Evolutionary conservation across 495 filamentous ascomycete genomes (phyloP).

Genomic region (Xylaria nigripes): DNA sequence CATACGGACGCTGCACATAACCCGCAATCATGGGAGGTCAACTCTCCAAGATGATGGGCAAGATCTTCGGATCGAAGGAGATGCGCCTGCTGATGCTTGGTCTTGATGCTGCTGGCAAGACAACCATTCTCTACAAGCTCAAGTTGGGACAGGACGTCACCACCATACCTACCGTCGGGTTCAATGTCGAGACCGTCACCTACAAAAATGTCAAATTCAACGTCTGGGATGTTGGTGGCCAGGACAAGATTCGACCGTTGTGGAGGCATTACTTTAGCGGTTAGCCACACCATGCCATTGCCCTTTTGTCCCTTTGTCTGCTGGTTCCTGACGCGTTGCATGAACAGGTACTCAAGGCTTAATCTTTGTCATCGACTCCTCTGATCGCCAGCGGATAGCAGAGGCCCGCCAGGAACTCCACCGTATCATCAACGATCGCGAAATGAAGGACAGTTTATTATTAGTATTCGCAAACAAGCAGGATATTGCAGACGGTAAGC

Average conservation of each 20-base stretch:
- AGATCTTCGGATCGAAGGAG: slow-evolving; percentile 98
- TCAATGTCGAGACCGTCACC: slow-evolving; percentile 98
- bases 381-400: slow-evolving; percentile 75
- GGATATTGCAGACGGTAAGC: slow-evolving; percentile 76
- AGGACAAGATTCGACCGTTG: slow-evolving; percentile 96
- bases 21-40: slow-evolving; percentile 58
- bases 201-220: slow-evolving; percentile 99
- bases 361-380: slow-evolving; percentile 95
- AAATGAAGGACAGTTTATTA: slow-evolving; percentile 94
- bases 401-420: slow-evolving; percentile 86
- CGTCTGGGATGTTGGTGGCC: slow-evolving; percentile 98
- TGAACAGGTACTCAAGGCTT: slow-evolving; percentile 80
- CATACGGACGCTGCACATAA: neutral
- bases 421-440: slow-evolving; percentile 91
- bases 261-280: slow-evolving; percentile 99
- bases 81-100: slow-evolving; percentile 98
- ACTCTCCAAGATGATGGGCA: slow-evolving; percentile 85
- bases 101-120: slow-evolving; percentile 96
- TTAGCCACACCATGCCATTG: slow-evolving; percentile 31
- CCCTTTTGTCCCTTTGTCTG: slow-evolving; percentile 1
- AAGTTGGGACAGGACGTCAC: slow-evolving; percentile 97
- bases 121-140: slow-evolving; percentile 98
- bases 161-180: slow-evolving; percentile 97
- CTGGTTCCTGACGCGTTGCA: neutral
- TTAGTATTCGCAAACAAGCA: slow-evolving; percentile 99